Conservation (phyloP, 345 rosid species). For the Rhodamnia rubescens region DNA sequence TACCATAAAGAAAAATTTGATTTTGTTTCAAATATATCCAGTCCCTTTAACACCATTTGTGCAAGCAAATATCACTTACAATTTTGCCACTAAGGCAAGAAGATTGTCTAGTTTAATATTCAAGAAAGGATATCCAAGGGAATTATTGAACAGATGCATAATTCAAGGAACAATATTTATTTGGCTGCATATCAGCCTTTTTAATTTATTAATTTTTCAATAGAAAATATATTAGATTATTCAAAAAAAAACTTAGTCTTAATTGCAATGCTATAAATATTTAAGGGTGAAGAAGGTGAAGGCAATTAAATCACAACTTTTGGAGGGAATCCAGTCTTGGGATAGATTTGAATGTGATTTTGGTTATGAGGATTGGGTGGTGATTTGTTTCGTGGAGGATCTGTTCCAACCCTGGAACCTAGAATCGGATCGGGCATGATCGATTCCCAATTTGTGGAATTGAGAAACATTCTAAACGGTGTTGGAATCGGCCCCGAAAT, state of each 20-base stretch:
- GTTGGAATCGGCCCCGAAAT: too few species aligned
- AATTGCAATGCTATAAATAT: background rate
- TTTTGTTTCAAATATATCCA: background rate
- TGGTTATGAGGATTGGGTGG: background rate
- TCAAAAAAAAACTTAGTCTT: background rate
- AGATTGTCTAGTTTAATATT: background rate
- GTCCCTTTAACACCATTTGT: background rate
- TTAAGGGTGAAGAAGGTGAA: background rate
- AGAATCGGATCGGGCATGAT: too few species aligned
- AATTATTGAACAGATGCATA: background rate
- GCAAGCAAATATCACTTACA: background rate
- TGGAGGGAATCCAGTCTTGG: background rate
- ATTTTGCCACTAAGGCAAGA: background rate
- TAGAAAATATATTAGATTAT: background rate
- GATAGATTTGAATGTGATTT: background rate
- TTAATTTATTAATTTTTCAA: background rate
- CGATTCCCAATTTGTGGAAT: too few species aligned
- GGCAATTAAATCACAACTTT: background rate
- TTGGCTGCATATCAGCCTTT: background rate
- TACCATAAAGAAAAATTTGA: background rate
- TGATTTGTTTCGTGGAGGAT: too few species aligned
- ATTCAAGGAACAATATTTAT: background rate
- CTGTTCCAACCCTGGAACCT: too few species aligned
- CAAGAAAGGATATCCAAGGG: background rate
- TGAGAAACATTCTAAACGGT: too few species aligned